Conservation (phyloP, 495 filamentous ascomycete species). For the Hypoxylon fragiforme region DNA sequence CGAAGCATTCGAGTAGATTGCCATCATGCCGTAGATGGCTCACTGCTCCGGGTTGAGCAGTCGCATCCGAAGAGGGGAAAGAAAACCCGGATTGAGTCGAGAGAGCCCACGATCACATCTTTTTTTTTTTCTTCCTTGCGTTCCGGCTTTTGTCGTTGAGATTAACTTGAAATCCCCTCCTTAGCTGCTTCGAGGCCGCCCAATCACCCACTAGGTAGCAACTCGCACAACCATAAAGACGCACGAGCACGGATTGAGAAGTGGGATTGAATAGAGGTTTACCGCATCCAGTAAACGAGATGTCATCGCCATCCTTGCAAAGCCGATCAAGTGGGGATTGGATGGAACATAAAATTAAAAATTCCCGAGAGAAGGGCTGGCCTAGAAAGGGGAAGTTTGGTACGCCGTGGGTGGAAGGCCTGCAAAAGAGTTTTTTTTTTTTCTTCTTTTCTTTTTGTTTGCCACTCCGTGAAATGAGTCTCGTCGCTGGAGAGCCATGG, state of each 20-base stretch:
- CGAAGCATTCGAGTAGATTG: background rate
- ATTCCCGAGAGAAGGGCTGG: constrained; percentile 33
- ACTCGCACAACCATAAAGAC: background rate
- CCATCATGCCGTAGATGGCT: background rate
- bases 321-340: constrained; percentile 24
- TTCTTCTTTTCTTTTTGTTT: background rate
- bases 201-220: background rate
- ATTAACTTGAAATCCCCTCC: background rate
- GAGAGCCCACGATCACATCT: background rate
- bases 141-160: background rate
- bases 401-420: constrained; percentile 11
- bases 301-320: constrained; percentile 12
- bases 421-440: background rate
- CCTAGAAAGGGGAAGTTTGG: constrained; percentile 8
- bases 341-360: constrained; percentile 35
- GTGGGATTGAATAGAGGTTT: constrained; percentile 5
- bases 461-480: constrained; percentile 18
- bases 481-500: constrained; percentile 11
- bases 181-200: constrained; percentile 1
- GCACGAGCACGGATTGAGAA: constrained; percentile 5
- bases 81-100: constrained; percentile 7
- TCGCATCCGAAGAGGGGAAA: background rate
- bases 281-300: constrained; percentile 18
- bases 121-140: background rate
- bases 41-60: background rate